Evolutionary conservation across 2,329 filamentous ascomycete genomes (phyloP).

Genomic region (Remersonia thermophila): DNA sequence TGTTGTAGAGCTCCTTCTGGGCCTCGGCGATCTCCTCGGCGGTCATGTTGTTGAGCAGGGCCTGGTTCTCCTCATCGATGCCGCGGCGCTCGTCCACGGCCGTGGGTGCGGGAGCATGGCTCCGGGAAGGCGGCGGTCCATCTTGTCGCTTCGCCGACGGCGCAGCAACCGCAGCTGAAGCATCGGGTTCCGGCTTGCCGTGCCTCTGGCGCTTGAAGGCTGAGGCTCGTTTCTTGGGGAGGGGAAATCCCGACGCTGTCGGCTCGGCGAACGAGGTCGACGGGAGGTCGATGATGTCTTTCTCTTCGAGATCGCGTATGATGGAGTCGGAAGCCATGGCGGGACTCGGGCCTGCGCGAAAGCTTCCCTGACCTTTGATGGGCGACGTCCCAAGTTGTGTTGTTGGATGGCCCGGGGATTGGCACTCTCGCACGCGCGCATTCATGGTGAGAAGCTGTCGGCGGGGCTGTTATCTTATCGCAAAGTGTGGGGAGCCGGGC

Average conservation of each 20-base stretch:
- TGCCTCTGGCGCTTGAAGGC: constrained; percentile 65
- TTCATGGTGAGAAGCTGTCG: too few relatives aligned
- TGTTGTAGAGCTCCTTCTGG: constrained; percentile 65
- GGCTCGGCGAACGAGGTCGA: constrained; percentile 51
- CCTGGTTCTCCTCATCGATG: constrained; percentile 75
- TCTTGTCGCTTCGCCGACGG: neutral
- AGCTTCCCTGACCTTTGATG: too few relatives aligned
- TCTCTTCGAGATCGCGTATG: constrained; percentile 70
- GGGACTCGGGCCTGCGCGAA: neutral
- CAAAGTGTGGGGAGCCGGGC: too few relatives aligned
- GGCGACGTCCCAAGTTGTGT: too few relatives aligned
- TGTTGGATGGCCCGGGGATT: neutral
- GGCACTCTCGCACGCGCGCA: too few relatives aligned
- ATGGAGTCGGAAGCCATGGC: constrained; percentile 37
- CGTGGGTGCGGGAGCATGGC: too few relatives aligned
- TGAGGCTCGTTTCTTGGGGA: constrained; percentile 70
- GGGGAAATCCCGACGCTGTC: constrained; percentile 64
- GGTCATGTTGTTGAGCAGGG: constrained; percentile 66
- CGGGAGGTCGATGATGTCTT: constrained; percentile 45
- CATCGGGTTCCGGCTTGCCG: constrained; percentile 16
- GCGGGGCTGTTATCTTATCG: too few relatives aligned
- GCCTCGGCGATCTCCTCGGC: constrained; percentile 70
- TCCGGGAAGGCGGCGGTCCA: constrained; percentile 23
- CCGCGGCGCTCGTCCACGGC: constrained; percentile 45
- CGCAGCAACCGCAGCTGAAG: constrained; percentile 12